Conservation (phyloP, 352 stramenopile species). For the Hyaloperonospora arabidopsidis region DNA sequence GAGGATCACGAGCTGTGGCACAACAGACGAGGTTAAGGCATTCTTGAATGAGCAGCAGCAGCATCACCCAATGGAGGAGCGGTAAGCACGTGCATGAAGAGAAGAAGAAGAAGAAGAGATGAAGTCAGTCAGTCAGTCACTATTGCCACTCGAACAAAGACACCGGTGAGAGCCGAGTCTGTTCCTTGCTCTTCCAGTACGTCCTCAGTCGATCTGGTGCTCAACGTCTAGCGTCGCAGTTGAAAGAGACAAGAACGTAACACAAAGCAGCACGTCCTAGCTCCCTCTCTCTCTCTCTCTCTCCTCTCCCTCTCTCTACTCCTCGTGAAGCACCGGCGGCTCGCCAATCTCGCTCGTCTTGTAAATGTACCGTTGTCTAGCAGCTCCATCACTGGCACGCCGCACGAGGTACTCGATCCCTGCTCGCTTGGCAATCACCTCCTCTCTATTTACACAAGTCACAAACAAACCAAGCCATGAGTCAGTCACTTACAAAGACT, state of each 20-base stretch:
- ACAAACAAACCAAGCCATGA: neutral
- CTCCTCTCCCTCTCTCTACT: constrained; percentile 9
- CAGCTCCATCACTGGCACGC: constrained; percentile 38
- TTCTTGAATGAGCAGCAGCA: constrained; percentile 28
- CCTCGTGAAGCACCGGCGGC: constrained; percentile 45
- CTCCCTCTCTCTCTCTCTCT: neutral
- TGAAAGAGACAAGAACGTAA: too few relatives aligned
- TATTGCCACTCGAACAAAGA: too few relatives aligned
- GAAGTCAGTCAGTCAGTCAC: too few relatives aligned
- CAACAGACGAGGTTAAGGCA: constrained; percentile 42
- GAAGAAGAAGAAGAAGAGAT: too few relatives aligned
- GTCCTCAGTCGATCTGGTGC: constrained; percentile 2
- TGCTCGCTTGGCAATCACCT: constrained; percentile 49
- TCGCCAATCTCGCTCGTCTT: constrained; percentile 51
- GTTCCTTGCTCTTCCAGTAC: constrained; percentile 6
- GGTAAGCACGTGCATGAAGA: too few relatives aligned
- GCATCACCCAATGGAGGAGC: neutral
- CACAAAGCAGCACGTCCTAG: too few relatives aligned
- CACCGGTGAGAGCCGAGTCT: neutral
- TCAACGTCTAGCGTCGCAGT: too few relatives aligned
- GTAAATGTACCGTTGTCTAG: constrained; percentile 33
- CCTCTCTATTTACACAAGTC: constrained; percentile 27
- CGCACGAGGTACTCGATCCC: constrained; percentile 41
- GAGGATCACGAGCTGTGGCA: constrained; percentile 42
- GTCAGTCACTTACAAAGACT: too few relatives aligned